These are phyloP conservation scores for Stenogyne calaminthoides DNA, from an alignment of 305 asterid genomes.

Conservation along the genomic window DNA sequence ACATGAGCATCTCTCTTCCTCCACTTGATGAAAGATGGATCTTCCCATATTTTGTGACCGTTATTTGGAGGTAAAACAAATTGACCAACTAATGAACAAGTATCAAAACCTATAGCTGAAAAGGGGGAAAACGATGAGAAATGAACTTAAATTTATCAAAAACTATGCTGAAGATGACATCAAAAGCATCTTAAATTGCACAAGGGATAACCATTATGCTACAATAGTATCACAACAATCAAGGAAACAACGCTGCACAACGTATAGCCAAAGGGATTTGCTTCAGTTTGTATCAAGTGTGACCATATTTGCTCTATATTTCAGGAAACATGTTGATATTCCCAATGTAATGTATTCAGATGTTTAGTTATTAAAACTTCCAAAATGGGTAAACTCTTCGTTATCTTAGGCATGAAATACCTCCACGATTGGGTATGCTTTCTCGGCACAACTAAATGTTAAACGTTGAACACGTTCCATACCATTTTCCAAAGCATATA, in stretches of 20 bases:
- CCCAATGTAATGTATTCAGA: not conserved
- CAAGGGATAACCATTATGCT: not conserved
- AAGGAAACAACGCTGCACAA: conserved; percentile 23
- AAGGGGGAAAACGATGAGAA: not conserved
- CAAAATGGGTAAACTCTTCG: not conserved
- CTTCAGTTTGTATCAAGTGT: not conserved
- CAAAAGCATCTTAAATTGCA: conserved; percentile 17
- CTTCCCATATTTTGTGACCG: conserved; percentile 85
- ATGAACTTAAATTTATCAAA: not conserved
- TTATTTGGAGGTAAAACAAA: conserved; percentile 60
- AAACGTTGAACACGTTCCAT: not conserved
- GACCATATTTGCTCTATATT: not conserved
- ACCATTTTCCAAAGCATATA: not conserved
- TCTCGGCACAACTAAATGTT: not conserved
- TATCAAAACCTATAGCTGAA: conserved; percentile 36
- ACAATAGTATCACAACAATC: not conserved
- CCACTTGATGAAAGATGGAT: conserved; percentile 93
- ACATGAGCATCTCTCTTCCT: conserved; percentile 94
- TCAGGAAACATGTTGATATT: not conserved
- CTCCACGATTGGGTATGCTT: not conserved
- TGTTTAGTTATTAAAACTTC: not conserved
- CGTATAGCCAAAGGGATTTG: conserved; percentile 4
- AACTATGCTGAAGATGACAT: conserved; percentile 6
- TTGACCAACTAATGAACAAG: conserved; percentile 60
- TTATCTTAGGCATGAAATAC: not conserved